Base-by-base conservation (phyloP, 768 basidiomycete genomes). In the Sporobolomyces pararoseus region DNA sequence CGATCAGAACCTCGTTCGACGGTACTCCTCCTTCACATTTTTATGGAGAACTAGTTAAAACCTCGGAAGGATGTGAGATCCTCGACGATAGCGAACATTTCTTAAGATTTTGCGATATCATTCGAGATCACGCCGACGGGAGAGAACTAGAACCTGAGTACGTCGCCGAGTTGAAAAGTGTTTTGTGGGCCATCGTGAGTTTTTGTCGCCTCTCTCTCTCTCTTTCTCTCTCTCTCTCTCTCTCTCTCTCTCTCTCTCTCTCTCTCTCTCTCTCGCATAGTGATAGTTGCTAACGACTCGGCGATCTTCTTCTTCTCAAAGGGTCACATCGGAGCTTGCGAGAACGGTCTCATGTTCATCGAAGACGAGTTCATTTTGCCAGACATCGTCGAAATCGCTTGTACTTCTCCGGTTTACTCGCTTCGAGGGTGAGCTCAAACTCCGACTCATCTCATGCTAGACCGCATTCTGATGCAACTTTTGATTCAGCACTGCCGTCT, bases 1-100 rank as follows among this genome's bases (percentile, higher is more conserved):
- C 34, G 6, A 12, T 34, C 14, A 12, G 75, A 88, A 87, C 63
- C n/a, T 84, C 84, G 25, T 90, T 89, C 66, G 92, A 93, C 61
- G 89, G 89, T 17, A 87, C 88, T 16, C 90, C 92, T 17, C 96
- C 95, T 3, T 87, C 89, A 2, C 94, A 99, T 79, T 98, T 99
- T 80, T 95, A 97, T 76, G 95, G 95, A 27, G 95, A 97, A 79
- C 90, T 98, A 85, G 88, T 93, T 53, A 97, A 96, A 79, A 98
- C 96, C 4, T 89, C 90, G 65, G 87, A 94, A 57, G 96, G 96
- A 0, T 95, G 93, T 79, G 89, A 90, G 77, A 87, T 93, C 14
- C 81, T 99, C 47, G 86, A 87, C 67, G 92, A 94, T 67, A 92
- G 89, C 74, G 90, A 90, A 0, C 91, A 98, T 77, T 93, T 98